Evolutionary conservation across 768 basidiomycete genomes (phyloP).

Genomic region (Stropharia rugosoannulata): DNA sequence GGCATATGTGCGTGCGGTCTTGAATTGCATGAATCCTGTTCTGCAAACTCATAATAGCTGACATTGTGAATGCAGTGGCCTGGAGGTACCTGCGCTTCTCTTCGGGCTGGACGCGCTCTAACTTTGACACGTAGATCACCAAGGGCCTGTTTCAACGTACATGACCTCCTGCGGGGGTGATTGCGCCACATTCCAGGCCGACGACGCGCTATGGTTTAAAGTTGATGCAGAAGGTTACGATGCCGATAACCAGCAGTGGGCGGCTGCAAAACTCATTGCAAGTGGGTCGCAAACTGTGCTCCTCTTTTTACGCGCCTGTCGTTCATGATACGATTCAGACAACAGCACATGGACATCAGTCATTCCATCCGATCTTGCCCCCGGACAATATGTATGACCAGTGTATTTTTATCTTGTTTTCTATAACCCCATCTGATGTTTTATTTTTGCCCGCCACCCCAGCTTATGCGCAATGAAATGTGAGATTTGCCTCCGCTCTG

Average conservation of each 20-base stretch:
- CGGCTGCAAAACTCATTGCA: constrained; percentile 39
- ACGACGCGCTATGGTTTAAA: constrained; percentile 47
- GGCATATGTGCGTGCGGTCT: constrained; percentile 32
- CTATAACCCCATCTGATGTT: neutral
- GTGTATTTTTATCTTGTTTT: neutral
- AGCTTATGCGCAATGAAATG: constrained; percentile 53
- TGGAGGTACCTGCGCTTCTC: constrained; percentile 23
- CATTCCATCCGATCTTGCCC: constrained; percentile 38
- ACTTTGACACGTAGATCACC: constrained; percentile 34
- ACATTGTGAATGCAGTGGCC: constrained; percentile 30
- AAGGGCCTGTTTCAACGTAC: constrained; percentile 50
- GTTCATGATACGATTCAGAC: constrained; percentile 22
- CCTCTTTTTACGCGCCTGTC: constrained; percentile 2
- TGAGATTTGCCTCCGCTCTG: constrained; percentile 14
- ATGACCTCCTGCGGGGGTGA: constrained; percentile 49
- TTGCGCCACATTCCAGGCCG: constrained; percentile 37
- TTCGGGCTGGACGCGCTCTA: constrained; percentile 2
- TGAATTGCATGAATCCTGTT: constrained; percentile 1
- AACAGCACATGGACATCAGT: constrained; percentile 40
- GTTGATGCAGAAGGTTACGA: constrained; percentile 46
- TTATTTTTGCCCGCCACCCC: neutral
- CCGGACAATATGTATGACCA: constrained; percentile 49
- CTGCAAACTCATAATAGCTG: constrained; percentile 5
- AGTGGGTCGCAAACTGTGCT: constrained; percentile 25
- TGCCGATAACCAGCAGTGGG: constrained; percentile 36